Conservation (phyloP, 2,329 filamentous ascomycete genomes). For the Beauveria australis region DNA sequence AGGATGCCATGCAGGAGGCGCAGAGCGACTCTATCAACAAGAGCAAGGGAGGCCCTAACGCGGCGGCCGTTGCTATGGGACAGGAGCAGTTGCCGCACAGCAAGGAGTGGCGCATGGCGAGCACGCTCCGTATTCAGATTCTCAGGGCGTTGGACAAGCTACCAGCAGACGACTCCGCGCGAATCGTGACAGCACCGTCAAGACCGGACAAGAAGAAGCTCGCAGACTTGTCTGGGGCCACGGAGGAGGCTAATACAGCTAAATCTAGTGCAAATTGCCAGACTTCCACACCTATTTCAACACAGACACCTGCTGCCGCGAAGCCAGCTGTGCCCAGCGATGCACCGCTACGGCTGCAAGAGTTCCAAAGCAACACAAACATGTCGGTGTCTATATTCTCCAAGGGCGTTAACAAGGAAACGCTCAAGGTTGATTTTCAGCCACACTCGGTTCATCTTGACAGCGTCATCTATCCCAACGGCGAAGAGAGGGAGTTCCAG, state of each 20-base stretch:
- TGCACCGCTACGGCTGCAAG: conserved; percentile 22
- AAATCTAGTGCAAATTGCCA: neutral
- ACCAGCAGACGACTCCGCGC: conserved; percentile 33
- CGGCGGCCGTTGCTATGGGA: conserved; percentile 2
- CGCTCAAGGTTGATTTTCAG: conserved; percentile 29
- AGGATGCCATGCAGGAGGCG: conserved; percentile 22
- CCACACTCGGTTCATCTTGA: conserved; percentile 21
- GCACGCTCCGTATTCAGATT: conserved; percentile 39
- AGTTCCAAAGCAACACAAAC: conserved; percentile 27
- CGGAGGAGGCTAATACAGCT: conserved; percentile 12
- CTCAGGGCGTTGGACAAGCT: conserved; percentile 36
- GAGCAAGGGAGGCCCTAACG: neutral
- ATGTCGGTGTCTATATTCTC: conserved; percentile 35
- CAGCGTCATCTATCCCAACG: conserved; percentile 27
- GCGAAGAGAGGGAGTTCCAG: conserved; percentile 54
- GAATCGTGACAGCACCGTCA: conserved; percentile 34
- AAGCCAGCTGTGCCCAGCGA: conserved; percentile 15
- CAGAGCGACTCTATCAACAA: conserved; percentile 24
- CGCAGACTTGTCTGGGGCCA: conserved; percentile 8
- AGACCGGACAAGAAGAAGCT: conserved; percentile 26
- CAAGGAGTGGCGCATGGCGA: conserved; percentile 31
- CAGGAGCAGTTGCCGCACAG: conserved; percentile 9
- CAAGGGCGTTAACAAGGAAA: conserved; percentile 33
- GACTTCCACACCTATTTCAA: neutral
- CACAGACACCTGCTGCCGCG: neutral